Conservation (phyloP, 495 filamentous ascomycete genomes). For the Trichoderma orchidacearum region DNA sequence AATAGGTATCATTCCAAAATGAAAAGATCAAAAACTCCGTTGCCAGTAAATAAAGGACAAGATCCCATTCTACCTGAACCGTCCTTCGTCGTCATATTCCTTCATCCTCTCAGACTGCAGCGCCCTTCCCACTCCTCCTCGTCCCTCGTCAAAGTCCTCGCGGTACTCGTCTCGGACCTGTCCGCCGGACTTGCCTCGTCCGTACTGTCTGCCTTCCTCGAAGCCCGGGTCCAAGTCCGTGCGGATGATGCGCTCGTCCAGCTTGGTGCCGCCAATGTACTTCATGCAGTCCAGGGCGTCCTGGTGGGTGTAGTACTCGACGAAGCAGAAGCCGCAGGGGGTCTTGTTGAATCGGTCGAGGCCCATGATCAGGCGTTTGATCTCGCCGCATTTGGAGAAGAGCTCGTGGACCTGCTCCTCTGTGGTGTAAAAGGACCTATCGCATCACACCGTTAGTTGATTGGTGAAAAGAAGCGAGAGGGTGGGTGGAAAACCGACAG, state of each 20-base stretch:
- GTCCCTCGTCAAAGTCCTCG: conserved; percentile 87
- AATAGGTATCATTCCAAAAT: not conserved
- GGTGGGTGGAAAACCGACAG: conserved; percentile 43
- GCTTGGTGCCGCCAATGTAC: conserved; percentile 95
- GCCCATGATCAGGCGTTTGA: conserved; percentile 97
- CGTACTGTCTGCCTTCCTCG: conserved; percentile 89
- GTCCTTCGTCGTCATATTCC: conserved; percentile 29
- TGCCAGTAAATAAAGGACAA: too few species aligned
- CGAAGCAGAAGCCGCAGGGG: conserved; percentile 97
- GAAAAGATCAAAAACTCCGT: not conserved
- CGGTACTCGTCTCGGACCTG: conserved; percentile 97
- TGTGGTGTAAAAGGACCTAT: conserved; percentile 96
- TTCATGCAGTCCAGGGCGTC: conserved; percentile 97
- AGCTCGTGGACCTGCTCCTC: conserved; percentile 98
- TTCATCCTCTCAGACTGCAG: conserved; percentile 48
- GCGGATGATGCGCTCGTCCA: conserved; percentile 91
- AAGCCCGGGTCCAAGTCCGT: conserved; percentile 97
- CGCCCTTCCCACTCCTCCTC: conserved; percentile 61
- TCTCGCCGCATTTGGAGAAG: conserved; percentile 93
- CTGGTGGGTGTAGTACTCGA: conserved; percentile 96
- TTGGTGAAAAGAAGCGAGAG: not conserved
- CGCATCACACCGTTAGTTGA: not conserved
- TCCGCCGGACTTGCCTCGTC: conserved; percentile 77
- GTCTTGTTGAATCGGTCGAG: conserved; percentile 94
- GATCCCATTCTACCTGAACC: too few species aligned